Evolutionary conservation across 2,329 filamentous ascomycete genomes (phyloP), one percentile per base, ranked within the genome.

Genomic region (Madurella mycetomatis): DNA sequence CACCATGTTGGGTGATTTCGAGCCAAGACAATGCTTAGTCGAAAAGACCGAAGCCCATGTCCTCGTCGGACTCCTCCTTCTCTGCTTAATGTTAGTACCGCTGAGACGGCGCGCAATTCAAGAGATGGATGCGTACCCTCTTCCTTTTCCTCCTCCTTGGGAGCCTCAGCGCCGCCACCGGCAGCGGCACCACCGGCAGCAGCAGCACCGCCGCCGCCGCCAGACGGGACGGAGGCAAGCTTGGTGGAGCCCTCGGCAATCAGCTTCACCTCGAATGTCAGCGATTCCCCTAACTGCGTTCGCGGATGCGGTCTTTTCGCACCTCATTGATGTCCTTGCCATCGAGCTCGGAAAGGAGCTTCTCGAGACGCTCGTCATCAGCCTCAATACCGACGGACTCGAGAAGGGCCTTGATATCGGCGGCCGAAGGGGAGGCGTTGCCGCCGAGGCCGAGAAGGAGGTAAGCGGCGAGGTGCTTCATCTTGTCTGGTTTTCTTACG

Each of bases 381-480:
- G 89, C 88, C 80, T 99, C 94, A 66, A 96, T 91, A 70, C 94
- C 94, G 72, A 97, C 94, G 67, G 92, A 89, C 71, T 85, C 84
- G 74, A 99, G 90, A 70, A 99, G 91, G 62, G 72, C 73, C 82
- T 89, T 94, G 84, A 99, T 79, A 74, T 97, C 92, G 65, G 76
- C 76, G 69, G 88, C 90, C 64, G 88, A 91, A 69, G 94, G 94
- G 63, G 85, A 85, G 80, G 83, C 76, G 85, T 96, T 97, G 80
- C 94, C 94, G 75, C 84, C 92, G 68, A 97, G 88, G 80, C 81
- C 79, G 77, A 97, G 90, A 74, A 99, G 92, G 73, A 99, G 91
- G 86, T 95, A 97, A 75, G 94, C 92, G 75, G 94, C 94, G 82
- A 99, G 88, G 82, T 97, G 87, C 92, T 99, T 97, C 94, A 99